Evolutionary conservation across 257 asterid genomes (phyloP).

Genomic region (Solanum medicagineum): DNA sequence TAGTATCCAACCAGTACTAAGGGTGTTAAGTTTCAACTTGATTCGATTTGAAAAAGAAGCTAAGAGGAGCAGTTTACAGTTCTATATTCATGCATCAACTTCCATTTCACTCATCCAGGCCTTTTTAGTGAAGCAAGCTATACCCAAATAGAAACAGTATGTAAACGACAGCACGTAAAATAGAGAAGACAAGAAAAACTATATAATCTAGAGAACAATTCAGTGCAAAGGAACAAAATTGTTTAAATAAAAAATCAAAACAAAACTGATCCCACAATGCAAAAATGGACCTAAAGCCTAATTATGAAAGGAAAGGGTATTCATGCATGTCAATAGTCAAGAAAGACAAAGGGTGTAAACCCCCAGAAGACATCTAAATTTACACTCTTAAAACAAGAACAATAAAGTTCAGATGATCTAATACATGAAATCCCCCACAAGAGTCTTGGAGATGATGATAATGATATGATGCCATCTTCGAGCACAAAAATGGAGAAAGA

Average conservation of each 20-base stretch:
- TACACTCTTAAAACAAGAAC: constrained; percentile 17
- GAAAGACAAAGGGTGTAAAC: neutral
- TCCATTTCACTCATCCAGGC: too few relatives aligned
- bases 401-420: neutral
- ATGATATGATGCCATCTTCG: neutral
- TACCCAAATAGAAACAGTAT: neutral
- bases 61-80: too few relatives aligned
- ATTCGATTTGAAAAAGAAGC: too few relatives aligned
- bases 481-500: neutral
- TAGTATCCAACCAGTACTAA: too few relatives aligned
- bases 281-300: constrained; percentile 2
- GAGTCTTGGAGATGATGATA: neutral
- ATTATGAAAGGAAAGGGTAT: neutral
- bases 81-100: too few relatives aligned
- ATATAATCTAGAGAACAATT: neutral
- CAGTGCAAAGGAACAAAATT: constrained; percentile 10
- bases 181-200: neutral
- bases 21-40: too few relatives aligned
- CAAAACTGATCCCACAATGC: constrained; percentile 8
- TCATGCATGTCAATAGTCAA: constrained; percentile 10
- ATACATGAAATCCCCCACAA: neutral
- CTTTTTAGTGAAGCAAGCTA: too few relatives aligned
- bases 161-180: neutral
- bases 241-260: constrained; percentile 5
- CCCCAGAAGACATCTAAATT: constrained; percentile 17